Evolutionary conservation across 345 rosid genomes (phyloP), one percentile per base, ranked within the genome.

Genomic region (Aurinia saxatilis): DNA sequence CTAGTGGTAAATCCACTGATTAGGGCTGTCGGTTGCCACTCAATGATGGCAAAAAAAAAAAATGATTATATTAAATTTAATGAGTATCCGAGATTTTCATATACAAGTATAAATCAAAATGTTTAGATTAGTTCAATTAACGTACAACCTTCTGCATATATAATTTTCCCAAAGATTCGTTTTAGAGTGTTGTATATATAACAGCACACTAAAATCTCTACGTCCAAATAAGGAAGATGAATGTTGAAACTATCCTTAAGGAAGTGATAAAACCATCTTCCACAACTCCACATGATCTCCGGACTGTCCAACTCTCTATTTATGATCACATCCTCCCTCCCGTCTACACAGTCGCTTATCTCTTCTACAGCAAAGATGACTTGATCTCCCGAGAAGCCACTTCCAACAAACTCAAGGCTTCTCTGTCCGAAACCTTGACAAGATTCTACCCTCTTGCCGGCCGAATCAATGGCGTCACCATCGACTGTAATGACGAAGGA

Each of bases 381-480:
- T 4, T 33, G 21, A 46, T 44, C 40, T 25, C 70, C 3, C 38
- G 1, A 34, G 52, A 50, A 23, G 60, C 50, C 33, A 68, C 29
- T 50, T 59, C 67, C 8, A 11, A 13, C 10, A 50, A 39, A 59
- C 60, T 68, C 60, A 83, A 73, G 69, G 54, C 61, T 31, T 85
- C 82, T 46, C 37, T 81, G 6, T 78, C 88, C 1, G 18, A 78
- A 55, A 71, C 67, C 49, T 71, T 85, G 44, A 50, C 65, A 30
- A 68, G 17, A 3, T 81, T 72, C 75, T 78, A 81, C 76, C 84
- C 83, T 3, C 49, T 82, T 4, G 79, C 92, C 0, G 92, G 86
- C 5, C 63, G 70, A 31, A 57, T 83, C 57, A 80, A 59, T 36
- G 67, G 74, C 8, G 35, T 42, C 12, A 64, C 61, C 5, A 21